A percentile compares a stretch with the other conserved stretches of the same genome.
These are phyloP conservation scores for Chimonanthus salicifolius DNA, from an alignment of 164 flowering plant genomes.

Conservation along the genomic window DNA sequence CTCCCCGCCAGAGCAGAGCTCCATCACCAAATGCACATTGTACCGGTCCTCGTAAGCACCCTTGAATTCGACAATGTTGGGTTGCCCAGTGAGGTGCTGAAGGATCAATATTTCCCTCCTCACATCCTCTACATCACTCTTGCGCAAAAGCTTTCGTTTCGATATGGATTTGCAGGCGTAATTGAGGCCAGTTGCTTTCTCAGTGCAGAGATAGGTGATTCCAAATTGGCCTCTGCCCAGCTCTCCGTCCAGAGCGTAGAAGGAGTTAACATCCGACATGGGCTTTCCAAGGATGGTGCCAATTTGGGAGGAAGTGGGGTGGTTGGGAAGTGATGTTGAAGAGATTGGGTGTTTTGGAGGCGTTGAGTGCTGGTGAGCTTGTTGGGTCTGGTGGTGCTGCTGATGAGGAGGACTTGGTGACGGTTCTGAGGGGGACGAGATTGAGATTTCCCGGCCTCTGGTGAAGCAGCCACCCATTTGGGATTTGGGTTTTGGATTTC, in stretches of 20 bases:
- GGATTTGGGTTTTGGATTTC: background rate
- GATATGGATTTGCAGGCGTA: constrained; percentile 87
- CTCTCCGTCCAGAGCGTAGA: constrained; percentile 49
- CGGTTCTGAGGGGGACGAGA: constrained; percentile 33
- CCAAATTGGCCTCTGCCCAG: constrained; percentile 85
- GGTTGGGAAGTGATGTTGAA: background rate
- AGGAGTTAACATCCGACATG: constrained; percentile 34
- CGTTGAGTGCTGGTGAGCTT: constrained; percentile 12
- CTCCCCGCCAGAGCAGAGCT: constrained; percentile 84
- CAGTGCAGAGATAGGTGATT: constrained; percentile 58
- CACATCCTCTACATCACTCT: constrained; percentile 55
- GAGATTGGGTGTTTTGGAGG: constrained; percentile 9
- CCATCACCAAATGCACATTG: constrained; percentile 73
- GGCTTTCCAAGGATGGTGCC: constrained; percentile 38
- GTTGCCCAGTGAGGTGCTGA: constrained; percentile 72
- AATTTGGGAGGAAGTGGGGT: background rate
- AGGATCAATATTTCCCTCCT: constrained; percentile 63
- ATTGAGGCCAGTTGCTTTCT: constrained; percentile 40
- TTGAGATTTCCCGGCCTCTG: constrained; percentile 40
- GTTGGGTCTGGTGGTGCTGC: constrained; percentile 3
- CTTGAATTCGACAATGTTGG: constrained; percentile 75
- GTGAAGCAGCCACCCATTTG: constrained; percentile 49
- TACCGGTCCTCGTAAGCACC: constrained; percentile 78
- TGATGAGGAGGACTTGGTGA: constrained; percentile 1
- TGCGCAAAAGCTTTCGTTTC: constrained; percentile 39